Evolutionary conservation across 805 yeast genomes (phyloP), one percentile per base, ranked within the genome.

Genomic region (Candida insectalens): DNA sequence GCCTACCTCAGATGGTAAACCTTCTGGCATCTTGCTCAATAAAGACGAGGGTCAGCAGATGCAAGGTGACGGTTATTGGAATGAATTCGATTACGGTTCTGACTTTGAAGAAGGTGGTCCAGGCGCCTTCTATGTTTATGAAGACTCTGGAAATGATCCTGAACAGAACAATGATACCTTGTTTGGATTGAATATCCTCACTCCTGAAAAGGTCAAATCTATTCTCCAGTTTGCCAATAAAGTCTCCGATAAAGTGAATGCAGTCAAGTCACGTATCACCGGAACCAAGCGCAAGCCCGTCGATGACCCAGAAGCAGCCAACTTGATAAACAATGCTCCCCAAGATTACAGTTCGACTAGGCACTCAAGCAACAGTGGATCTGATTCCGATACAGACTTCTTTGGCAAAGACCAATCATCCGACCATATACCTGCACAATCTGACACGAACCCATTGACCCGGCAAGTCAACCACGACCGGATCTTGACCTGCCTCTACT

Each of bases 31-130:
- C 10, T 34, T 57, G 13, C 36, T 57, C 18, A 59, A 59, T 38
- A 55, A 50, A 32, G 25, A 49, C 36, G 58, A 52, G 14, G 42
- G 28, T n/a, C 36, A 40, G 34, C 25, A 34, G 19, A 6, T 41
- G 35, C 18, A 33, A 5, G 44, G 43, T 22, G 42, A 46, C 18
- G 44, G 77, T 30, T 76, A 76, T 49, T 76, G 83, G 83, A 76
- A 76, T 46, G 83, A 76, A 53, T 76, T 76, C 47, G 83, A 76
- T 45, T 63, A 76, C 44, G 70, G 69, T 0, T 73, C 77, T 1
- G 82, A 74, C 37, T 70, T 56, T 29, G 47, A 35, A 4, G 19
- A 32, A 22, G 39, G 36, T 19, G 63, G 60, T 21, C 60, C 51
- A 22, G 58, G 45, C 5, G 62, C 60, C 4, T 55, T 59, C 33